A percentile compares a stretch with the other conserved stretches of the same genome.
phyloP scores from a whole-genome alignment of 208 protist species.

The Angomonas deanei region DNA sequence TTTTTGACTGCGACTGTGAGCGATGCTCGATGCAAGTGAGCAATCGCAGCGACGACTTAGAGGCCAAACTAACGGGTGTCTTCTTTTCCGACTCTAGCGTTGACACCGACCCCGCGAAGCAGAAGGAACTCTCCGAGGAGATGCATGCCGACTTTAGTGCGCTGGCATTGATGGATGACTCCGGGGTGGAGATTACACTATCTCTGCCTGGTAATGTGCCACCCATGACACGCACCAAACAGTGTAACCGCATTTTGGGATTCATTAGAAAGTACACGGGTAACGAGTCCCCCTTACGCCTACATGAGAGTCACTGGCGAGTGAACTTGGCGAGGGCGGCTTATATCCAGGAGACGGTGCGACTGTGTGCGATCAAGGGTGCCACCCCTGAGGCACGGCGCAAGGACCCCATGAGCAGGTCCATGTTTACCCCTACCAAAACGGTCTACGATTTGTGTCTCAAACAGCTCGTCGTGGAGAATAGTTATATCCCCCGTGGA shows the following conservation, averaged over 20 bases:
- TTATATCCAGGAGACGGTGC: slow-evolving; percentile 49
- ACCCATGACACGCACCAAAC: slow-evolving; percentile 29
- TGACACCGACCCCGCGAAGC: slow-evolving; percentile 25
- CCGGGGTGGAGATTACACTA: slow-evolving; percentile 25
- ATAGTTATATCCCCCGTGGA: slow-evolving; percentile 31
- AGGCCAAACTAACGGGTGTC: slow-evolving; percentile 33
- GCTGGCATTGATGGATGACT: slow-evolving; percentile 38
- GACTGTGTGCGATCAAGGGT: slow-evolving; percentile 35
- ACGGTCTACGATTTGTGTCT: slow-evolving; percentile 42
- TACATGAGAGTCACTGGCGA: slow-evolving; percentile 55
- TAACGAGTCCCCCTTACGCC: slow-evolving; percentile 23
- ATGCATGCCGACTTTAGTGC: slow-evolving; percentile 37
- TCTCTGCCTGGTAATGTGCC: slow-evolving; percentile 33
- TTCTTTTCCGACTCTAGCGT: slow-evolving; percentile 42
- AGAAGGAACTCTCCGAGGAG: slow-evolving; percentile 19
- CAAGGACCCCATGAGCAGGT: slow-evolving; percentile 21
- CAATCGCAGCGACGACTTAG: slow-evolving; percentile 15
- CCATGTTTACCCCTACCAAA: slow-evolving; percentile 34
- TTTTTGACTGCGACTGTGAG: slow-evolving; percentile 37
- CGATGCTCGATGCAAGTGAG: slow-evolving; percentile 21
- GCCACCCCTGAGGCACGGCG: slow-evolving; percentile 33
- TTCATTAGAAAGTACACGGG: slow-evolving; percentile 48
- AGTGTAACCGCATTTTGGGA: slow-evolving; percentile 26
- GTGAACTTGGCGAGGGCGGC: slow-evolving; percentile 36
- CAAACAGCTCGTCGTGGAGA: slow-evolving; percentile 43